Percentiles rank a stretch among this genome's conserved stretches.
phyloP scores from a whole-genome alignment of 2,329 filamentous ascomycete species.

The Verticillium nubilum region DNA sequence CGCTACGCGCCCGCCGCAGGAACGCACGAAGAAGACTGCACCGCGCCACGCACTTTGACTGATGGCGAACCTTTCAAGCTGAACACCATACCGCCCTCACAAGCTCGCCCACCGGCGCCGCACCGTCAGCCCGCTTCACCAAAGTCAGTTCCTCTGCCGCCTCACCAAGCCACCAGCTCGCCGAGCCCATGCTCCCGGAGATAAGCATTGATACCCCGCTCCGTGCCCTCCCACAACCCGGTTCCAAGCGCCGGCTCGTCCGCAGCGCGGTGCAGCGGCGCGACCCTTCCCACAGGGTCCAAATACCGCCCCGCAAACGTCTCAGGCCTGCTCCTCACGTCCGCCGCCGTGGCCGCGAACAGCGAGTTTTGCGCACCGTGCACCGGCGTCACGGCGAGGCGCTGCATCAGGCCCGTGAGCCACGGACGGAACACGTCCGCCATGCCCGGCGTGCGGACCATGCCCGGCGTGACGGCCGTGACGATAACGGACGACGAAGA shows the following conservation, averaged over 20 bases:
- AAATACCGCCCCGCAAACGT: conserved; percentile 15
- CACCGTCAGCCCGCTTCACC: too few relatives aligned
- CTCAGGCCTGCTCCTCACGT: conserved; percentile 6
- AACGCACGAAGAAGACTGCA: too few relatives aligned
- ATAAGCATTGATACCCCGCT: conserved; percentile 9
- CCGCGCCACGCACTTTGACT: too few relatives aligned
- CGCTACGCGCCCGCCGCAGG: too few relatives aligned
- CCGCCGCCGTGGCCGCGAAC: conserved; percentile 14
- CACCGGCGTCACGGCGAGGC: conserved; percentile 8
- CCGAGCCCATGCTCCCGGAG: conserved; percentile 2
- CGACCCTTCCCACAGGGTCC: conserved; percentile 9
- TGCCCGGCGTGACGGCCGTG: conserved; percentile 14
- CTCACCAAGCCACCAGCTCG: not conserved
- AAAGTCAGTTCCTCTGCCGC: not conserved
- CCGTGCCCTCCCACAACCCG: conserved; percentile 14
- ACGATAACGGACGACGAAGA: conserved; percentile 6
- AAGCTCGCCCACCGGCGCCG: too few relatives aligned
- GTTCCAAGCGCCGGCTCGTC: conserved; percentile 5
- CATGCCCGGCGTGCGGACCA: conserved; percentile 6
- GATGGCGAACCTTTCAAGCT: too few relatives aligned
- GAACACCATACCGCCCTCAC: too few relatives aligned
- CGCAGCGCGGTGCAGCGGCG: conserved; percentile 5
- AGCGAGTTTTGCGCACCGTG: conserved; percentile 11
- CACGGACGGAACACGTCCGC: not conserved
- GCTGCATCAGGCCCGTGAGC: conserved; percentile 5